Evolutionary conservation across 768 basidiomycete genomes (phyloP), one percentile per base, ranked within the genome.

Genomic region (Coprinopsis strossmayeri): DNA sequence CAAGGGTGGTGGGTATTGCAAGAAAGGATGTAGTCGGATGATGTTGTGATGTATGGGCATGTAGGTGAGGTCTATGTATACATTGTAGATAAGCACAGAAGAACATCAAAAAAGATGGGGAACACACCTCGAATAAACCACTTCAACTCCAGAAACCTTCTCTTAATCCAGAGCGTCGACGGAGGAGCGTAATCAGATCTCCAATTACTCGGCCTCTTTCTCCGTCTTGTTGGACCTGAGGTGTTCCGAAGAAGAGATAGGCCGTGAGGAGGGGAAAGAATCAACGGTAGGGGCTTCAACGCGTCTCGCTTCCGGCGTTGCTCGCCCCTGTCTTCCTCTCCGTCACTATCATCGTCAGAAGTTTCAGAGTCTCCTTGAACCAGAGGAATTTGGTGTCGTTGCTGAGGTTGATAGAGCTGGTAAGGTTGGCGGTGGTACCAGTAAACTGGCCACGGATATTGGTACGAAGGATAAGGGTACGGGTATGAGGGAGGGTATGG

Each of bases 141-240:
- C 3, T 34, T 28, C 2, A 50, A 3, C 3, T 35, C 18, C 10
- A 39, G n/a, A 13, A 46, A 34, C 3, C 45, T 23, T 32, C 37
- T 35, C 44, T 41, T 38, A 32, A 51, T 25, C 50, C 50, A 51
- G 20, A 45, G 37, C 5, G 44, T 7, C 2, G 50, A 51, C 12
- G 50, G 44, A 11, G 50, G 43, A 17, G 43, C 12, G 27, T 51
- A 51, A n/a, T 45, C 43, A 13, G 9, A 26, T 25, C 50, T 38
- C 50, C 50, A 51, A 26, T 45, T 27, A 12, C 49, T 34, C 15
- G 18, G 18, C 9, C 4, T 9, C 40, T 42, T 24, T 21, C 18
- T 11, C 40, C 5, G 18, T 23, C 10, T 3, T 21, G 5, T 25
- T 17, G 40, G 10, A 17, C 40, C 17, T 18, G 11, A 11, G 18